Evolutionary conservation across 495 filamentous ascomycete species (phyloP).

Genomic region (Penicillium roqueforti): DNA sequence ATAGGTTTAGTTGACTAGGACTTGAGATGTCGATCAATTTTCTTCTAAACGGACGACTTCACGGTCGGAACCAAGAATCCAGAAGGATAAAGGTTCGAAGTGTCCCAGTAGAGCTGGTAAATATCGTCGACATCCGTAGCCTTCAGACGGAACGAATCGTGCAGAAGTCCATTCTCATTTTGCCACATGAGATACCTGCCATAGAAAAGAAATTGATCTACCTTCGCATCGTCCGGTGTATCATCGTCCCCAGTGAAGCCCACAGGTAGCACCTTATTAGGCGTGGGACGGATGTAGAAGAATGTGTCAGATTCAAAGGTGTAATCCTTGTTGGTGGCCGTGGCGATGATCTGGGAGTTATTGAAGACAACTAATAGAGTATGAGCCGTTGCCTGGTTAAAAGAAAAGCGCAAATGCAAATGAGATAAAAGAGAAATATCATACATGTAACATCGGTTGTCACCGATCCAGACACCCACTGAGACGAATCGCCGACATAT

Average conservation of each 20-base stretch:
- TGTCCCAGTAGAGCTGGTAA: constrained; percentile 24
- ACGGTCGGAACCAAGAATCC: constrained; percentile 11
- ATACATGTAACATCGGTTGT: constrained; percentile 27
- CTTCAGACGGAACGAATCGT: constrained; percentile 23
- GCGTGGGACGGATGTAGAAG: constrained; percentile 22
- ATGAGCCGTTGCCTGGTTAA: background rate
- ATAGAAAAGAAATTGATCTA: constrained; percentile 18
- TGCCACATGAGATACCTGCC: constrained; percentile 23
- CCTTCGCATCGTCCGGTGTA: constrained; percentile 13
- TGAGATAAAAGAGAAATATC: background rate
- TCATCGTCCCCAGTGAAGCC: constrained; percentile 22
- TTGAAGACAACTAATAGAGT: constrained; percentile 12
- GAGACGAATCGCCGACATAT: constrained; percentile 22
- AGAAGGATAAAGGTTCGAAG: constrained; percentile 16
- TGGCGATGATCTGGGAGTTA: constrained; percentile 11
- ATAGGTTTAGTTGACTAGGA: background rate
- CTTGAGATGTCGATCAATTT: no score
- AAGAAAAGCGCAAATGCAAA: background rate
- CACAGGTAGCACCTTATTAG: constrained; percentile 12
- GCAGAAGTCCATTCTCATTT: constrained; percentile 6
- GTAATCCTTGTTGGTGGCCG: constrained; percentile 18
- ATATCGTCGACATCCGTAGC: constrained; percentile 17
- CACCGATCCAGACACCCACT: constrained; percentile 18
- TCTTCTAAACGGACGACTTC: constrained; percentile 9
- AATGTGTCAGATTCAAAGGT: constrained; percentile 19